Conservation (phyloP, 2,329 filamentous ascomycete genomes). For the Coleophoma cylindrospora region DNA sequence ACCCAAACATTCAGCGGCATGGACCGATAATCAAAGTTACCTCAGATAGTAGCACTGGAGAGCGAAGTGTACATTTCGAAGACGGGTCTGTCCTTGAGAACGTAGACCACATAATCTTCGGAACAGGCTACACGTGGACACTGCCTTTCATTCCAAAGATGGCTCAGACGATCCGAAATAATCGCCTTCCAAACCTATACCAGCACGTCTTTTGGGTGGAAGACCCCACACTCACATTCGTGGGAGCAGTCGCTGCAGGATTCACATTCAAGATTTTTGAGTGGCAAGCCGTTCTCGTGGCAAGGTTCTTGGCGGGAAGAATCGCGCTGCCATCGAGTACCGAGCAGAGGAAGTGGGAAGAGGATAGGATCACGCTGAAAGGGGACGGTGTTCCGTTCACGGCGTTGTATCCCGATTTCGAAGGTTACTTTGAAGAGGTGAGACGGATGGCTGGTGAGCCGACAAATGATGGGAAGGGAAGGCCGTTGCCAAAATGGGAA, state of each 20-base stretch:
- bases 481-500: conserved; percentile 38
- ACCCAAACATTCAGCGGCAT: conserved; percentile 43
- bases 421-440: conserved; percentile 58
- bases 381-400: conserved; percentile 55
- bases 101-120: conserved; percentile 61
- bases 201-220: conserved; percentile 50
- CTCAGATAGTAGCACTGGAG: conserved; percentile 30
- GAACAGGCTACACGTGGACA: conserved; percentile 62
- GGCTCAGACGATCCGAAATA: conserved; percentile 38
- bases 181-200: conserved; percentile 50
- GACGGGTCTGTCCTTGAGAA: conserved; percentile 46
- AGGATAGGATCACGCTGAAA: conserved; percentile 42
- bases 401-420: conserved; percentile 55
- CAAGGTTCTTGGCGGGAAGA: conserved; percentile 51
- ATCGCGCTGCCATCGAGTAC: conserved; percentile 40
- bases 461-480: conserved; percentile 32
- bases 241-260: conserved; percentile 51
- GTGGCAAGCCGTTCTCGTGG: conserved; percentile 61
- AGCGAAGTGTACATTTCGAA: conserved; percentile 46
- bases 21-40: conserved; percentile 34
- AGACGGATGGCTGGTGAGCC: conserved; percentile 43
- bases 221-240: conserved; percentile 51
- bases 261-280: conserved; percentile 67
- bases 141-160: conserved; percentile 54
- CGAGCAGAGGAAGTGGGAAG: conserved; percentile 52